Base-by-base conservation (phyloP, 495 filamentous ascomycete genomes). In the Ramalina intermedia region DNA sequence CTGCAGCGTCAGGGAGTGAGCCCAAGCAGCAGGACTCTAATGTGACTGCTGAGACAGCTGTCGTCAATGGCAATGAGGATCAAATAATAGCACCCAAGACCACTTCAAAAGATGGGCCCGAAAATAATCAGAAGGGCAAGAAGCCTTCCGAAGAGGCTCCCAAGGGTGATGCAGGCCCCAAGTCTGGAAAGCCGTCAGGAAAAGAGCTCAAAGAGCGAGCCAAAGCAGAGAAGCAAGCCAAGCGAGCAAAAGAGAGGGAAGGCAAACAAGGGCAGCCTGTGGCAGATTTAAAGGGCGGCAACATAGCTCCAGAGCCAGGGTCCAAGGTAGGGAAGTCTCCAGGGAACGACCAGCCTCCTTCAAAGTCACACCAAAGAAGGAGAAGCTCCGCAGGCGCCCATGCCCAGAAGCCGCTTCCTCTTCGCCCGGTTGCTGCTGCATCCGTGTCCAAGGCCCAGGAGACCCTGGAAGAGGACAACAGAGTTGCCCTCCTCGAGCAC, bases 401-500 rank as follows among this genome's bases (percentile, higher is more conserved):
- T 12, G 13, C 37, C 17, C 57, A 54, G 41, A 52, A 49, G 46
- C 46, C 47, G 9, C 36, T 59, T 9, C 48, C 49, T 18, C 35
- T 53, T 21, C 48, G 57, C 26, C 48, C 51, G 17, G 35, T 42
- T 27, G 49, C 45, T 37, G 37, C 71, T 37, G 70, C 73, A 47
- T 53, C 69, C 41, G 50, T 69, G 51, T 58, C 68, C 45, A 55
- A 61, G 9, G 52, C 55, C 37, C 61, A 72, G 39, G 71, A 74
- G 50, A 49, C 59, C n/a, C 69, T 71, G 52, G 68, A 71, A 48
- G 79, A 86, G 55, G 77, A 78, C 47, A 88, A 87, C 61, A 81
- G 78, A 33, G 77, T 80, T 13, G 79, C 84, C 39, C 78, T 89
- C 29, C 91, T 95, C 58, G 81, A 85, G 45, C 88, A 96, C 62